Conservation (phyloP, 345 rosid species). For the Citrus trifoliata region DNA sequence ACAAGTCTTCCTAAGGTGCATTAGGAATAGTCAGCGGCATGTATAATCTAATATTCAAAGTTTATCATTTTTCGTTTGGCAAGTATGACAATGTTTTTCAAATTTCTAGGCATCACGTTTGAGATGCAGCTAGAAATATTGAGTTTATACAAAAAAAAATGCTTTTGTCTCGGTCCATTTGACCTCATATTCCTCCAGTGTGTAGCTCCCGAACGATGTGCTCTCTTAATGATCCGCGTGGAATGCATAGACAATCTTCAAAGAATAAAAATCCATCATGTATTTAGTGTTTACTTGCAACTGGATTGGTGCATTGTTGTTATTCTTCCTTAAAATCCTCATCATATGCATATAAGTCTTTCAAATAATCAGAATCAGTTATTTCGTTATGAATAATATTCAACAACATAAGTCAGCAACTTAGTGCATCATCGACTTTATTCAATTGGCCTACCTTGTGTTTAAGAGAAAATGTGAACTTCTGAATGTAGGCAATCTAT, state of each 20-base stretch:
- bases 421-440: neutral
- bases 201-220: neutral
- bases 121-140: neutral
- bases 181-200: accelerated
- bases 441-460: neutral
- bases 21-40: neutral
- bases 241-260: neutral
- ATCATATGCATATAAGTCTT: too few relatives aligned
- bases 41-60: too few relatives aligned
- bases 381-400: too few relatives aligned
- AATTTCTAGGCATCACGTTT: too few relatives aligned
- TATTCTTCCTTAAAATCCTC: too few relatives aligned
- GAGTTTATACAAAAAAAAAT: neutral
- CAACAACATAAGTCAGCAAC: neutral
- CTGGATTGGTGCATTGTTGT: accelerated
- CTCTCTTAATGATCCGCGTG: neutral
- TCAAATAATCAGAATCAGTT: too few relatives aligned
- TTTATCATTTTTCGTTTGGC: too few relatives aligned
- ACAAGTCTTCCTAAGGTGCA: neutral
- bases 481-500: too few relatives aligned
- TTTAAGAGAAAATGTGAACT: neutral
- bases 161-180: neutral
- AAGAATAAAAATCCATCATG: too few relatives aligned
- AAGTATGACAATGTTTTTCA: too few relatives aligned
- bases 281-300: too few relatives aligned